A percentile compares a stretch with the other conserved stretches of the same genome.
Evolutionary conservation across 2,329 filamentous ascomycete species (phyloP).

Genomic region (Curvularia lunata): DNA sequence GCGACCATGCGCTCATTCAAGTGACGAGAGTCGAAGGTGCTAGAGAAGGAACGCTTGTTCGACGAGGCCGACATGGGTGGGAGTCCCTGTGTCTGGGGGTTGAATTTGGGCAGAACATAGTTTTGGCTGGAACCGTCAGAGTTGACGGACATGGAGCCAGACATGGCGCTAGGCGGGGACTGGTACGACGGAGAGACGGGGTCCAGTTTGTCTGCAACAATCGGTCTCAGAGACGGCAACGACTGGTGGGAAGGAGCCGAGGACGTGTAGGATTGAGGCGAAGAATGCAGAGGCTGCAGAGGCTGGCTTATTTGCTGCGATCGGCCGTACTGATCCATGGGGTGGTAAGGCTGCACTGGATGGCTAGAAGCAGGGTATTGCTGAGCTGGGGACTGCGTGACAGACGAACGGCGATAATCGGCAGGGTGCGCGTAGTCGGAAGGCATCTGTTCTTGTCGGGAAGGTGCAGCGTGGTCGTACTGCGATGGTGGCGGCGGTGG

Average conservation of each 20-base stretch:
- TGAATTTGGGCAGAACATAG: slow-evolving; percentile 40
- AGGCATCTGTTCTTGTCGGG: slow-evolving; percentile 45
- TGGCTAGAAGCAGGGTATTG: slow-evolving; percentile 47
- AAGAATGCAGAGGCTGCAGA: slow-evolving; percentile 42
- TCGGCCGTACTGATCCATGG: slow-evolving; percentile 48
- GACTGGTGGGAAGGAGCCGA: slow-evolving; percentile 43
- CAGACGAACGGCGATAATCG: slow-evolving; percentile 52
- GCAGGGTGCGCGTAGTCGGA: slow-evolving; percentile 48
- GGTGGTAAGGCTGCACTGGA: slow-evolving; percentile 43
- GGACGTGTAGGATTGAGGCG: slow-evolving; percentile 40
- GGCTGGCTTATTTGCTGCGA: slow-evolving; percentile 47
- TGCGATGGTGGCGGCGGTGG: slow-evolving; percentile 26
- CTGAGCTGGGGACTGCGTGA: slow-evolving; percentile 40
- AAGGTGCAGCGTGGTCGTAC: slow-evolving; percentile 46
- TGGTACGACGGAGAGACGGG: slow-evolving; percentile 54
- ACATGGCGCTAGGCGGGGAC: slow-evolving; percentile 43
- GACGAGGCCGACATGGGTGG: slow-evolving; percentile 35
- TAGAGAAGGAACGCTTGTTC: slow-evolving; percentile 55
- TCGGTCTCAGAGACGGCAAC: slow-evolving; percentile 52
- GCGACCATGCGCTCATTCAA: slow-evolving; percentile 53
- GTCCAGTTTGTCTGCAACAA: slow-evolving; percentile 48
- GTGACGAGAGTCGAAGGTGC: slow-evolving; percentile 54
- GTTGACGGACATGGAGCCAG: slow-evolving; percentile 42
- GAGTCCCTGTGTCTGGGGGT: slow-evolving; percentile 34
- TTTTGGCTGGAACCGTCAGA: slow-evolving; percentile 37